Base-by-base conservation (phyloP, 345 rosid species). In the Ceriops zippeliana region DNA sequence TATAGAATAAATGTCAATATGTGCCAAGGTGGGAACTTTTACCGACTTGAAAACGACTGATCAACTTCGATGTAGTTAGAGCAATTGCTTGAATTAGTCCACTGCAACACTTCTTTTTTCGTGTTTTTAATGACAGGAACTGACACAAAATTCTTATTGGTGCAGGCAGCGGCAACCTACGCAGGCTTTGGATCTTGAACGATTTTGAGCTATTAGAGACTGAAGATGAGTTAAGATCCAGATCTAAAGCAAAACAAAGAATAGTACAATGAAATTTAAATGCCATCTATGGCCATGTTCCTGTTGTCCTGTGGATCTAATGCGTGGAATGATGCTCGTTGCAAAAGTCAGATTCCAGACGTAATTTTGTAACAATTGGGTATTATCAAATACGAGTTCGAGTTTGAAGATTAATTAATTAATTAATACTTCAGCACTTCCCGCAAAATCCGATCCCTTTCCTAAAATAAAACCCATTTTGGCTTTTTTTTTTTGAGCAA, bases 241-340 rank as follows among this genome's bases (percentile, higher is more conserved):
- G 78, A 73, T 75, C 80, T 65, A 42, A 61, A 67, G 59, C n/a
- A 31, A 42, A 26, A 21, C 11, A 31, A 51, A 34, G 28, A 53
- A 11, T 1, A 35, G 62, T 15, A 30, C 26, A 32, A 56, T 42
- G 31, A 30, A 30, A 17, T 58, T 58, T 9, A 24, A 34, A 51
- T 27, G 61, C 49, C 3, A 42, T 3, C 49, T 11, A 42, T 42
- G 19, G 17, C 49, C 49, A 13, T 3, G 49, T 17, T 42, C 49
- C 49, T 3, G 5, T 42, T 42, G 49, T 42, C 49, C 49, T 42
- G 3, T 15, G 49, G 49, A 42, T 42, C 49, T 42, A 15, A 42
- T 42, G 2, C 4, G 19, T 42, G 49, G 49, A 42, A 42, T 2
- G 16, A 42, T 42, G 49, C 49, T 11, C 17, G 0, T 13, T 42